Percentiles rank a stretch among this genome's conserved stretches.
Evolutionary conservation across 1,284 basidiomycete species (phyloP).

Genomic region (Butyriboletus regius): DNA sequence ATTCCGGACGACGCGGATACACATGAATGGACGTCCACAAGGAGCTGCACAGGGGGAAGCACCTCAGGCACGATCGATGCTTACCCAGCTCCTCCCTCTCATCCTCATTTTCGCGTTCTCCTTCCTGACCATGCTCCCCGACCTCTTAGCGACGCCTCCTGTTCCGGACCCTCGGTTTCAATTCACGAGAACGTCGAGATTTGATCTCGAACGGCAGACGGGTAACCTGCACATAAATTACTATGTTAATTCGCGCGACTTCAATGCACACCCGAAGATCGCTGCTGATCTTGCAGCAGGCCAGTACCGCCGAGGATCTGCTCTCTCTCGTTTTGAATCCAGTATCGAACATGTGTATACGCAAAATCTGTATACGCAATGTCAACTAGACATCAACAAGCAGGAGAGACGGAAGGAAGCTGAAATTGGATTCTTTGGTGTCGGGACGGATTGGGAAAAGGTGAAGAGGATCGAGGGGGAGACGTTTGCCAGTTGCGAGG

Average conservation of each 20-base stretch:
- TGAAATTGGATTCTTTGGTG: conserved; percentile 78
- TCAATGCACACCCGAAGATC: conserved; percentile 68
- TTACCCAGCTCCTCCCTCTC: conserved; percentile 82
- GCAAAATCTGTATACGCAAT: conserved; percentile 61
- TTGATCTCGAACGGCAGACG: conserved; percentile 62
- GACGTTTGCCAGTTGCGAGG: conserved; percentile 67
- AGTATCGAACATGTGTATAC: conserved; percentile 68
- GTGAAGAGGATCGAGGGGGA: conserved; percentile 61
- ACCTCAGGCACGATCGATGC: conserved; percentile 52
- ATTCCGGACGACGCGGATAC: conserved; percentile 60
- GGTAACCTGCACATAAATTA: conserved; percentile 67
- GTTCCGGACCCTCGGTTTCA: conserved; percentile 77
- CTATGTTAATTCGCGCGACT: conserved; percentile 78
- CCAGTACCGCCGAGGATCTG: conserved; percentile 33
- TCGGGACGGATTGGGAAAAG: conserved; percentile 84
- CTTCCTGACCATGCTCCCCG: conserved; percentile 76
- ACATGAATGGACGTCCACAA: conserved; percentile 36
- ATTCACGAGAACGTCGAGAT: conserved; percentile 57
- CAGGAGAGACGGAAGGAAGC: conserved; percentile 64
- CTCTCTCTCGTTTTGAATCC: conserved; percentile 53
- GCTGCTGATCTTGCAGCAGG: conserved; percentile 60
- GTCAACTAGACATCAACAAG: conserved; percentile 57
- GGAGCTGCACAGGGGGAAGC: conserved; percentile 30
- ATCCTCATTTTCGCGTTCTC: conserved; percentile 79
- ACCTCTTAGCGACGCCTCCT: conserved; percentile 58